Evolutionary conservation across 345 rosid species (phyloP).

Genomic region (Eucalyptus lansdowneana): DNA sequence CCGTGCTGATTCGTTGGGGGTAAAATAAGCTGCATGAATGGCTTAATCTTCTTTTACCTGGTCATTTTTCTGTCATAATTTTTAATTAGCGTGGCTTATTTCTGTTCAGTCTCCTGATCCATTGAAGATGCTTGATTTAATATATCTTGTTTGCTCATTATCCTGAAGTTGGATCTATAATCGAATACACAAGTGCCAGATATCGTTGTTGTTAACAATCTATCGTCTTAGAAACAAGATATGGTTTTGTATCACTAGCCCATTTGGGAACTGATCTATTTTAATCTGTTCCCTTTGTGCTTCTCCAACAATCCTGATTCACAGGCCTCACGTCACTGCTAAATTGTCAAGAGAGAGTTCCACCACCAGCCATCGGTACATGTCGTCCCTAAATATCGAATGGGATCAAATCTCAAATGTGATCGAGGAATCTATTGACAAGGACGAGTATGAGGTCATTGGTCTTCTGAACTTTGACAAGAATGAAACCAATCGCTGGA

Average conservation of each 20-base stretch:
- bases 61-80: not conserved
- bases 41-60: not conserved
- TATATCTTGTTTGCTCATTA: not conserved
- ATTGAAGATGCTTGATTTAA: not conserved
- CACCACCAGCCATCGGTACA: not conserved
- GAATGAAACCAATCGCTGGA: slow-evolving; percentile 45
- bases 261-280: not conserved
- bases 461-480: slow-evolving; percentile 66
- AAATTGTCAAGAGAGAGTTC: not conserved
- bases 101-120: not conserved
- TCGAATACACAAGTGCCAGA: not conserved
- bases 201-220: not conserved
- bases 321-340: not conserved
- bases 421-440: not conserved
- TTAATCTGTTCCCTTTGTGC: not conserved
- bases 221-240: not conserved
- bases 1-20: not conserved
- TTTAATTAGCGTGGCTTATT: not conserved
- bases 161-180: not conserved
- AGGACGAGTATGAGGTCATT: not conserved
- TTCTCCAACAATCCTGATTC: not conserved
- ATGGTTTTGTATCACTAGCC: not conserved
- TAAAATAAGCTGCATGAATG: not conserved
- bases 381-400: not conserved
- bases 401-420: not conserved